Conservation (phyloP, 176 grass and related monocot species). For the Dactylis glomerata region DNA sequence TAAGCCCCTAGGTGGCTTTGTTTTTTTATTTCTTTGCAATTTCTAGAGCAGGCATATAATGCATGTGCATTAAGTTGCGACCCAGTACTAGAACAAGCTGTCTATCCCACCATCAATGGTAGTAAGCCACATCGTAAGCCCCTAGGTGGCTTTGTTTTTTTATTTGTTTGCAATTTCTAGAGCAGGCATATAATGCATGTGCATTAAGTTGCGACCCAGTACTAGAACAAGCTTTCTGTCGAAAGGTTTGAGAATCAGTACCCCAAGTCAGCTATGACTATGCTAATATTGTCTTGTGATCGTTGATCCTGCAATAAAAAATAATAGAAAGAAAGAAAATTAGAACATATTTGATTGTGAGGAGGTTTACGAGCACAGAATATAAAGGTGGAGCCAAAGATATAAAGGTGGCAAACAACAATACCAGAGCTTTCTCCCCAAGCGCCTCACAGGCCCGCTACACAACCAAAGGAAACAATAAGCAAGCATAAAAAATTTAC, state of each 20-base stretch:
- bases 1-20: not conserved
- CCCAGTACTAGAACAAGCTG: conserved; percentile 5
- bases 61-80: conserved; percentile 6
- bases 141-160: not conserved
- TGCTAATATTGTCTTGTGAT: conserved; percentile 92
- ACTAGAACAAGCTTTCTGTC: conserved; percentile 4
- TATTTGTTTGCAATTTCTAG: not conserved
- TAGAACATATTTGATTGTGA: not conserved
- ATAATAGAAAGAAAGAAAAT: conserved; percentile 8
- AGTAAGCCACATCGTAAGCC: not conserved
- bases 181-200: not conserved
- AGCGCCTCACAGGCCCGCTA: conserved; percentile 83
- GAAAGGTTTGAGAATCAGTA: conserved; percentile 41
- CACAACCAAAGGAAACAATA: conserved; percentile 25
- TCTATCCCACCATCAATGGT: not conserved
- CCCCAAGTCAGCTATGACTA: conserved; percentile 93
- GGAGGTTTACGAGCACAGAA: not conserved
- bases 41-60: not conserved
- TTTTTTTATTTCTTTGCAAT: not conserved
- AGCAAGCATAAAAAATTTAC: conserved; percentile 18
- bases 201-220: conserved; percentile 7
- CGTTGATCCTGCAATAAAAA: conserved; percentile 56
- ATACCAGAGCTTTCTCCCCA: conserved; percentile 72
- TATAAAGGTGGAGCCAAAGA: conserved; percentile 19
- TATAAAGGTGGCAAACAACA: conserved; percentile 12